phyloP scores from a whole-genome alignment of 2,329 filamentous ascomycete species.

The Microdochium bolleyi region DNA sequence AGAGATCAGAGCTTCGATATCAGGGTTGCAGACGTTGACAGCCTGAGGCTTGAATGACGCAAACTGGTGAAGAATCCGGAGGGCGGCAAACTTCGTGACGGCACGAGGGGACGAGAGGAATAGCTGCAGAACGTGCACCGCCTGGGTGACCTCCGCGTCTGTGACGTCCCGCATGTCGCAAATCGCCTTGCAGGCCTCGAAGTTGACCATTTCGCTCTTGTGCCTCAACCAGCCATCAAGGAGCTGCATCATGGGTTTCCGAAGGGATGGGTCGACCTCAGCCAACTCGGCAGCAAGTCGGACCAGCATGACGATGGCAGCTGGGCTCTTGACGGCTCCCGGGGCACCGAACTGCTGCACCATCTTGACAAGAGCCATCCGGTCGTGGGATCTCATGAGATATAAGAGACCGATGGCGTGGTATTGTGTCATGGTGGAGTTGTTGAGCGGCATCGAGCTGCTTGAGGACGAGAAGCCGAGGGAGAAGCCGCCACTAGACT shows the following conservation, averaged over 20 bases:
- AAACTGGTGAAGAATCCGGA: slow-evolving; percentile 92
- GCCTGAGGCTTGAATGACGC: slow-evolving; percentile 93
- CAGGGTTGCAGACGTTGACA: slow-evolving; percentile 89
- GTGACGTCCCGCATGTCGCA: slow-evolving; percentile 91
- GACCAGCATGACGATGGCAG: slow-evolving; percentile 86
- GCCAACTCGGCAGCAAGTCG: slow-evolving; percentile 87
- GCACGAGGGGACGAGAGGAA: slow-evolving; percentile 94
- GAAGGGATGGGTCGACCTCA: slow-evolving; percentile 80
- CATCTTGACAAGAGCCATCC: slow-evolving; percentile 99
- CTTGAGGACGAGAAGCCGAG: slow-evolving; percentile 83
- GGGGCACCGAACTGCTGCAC: slow-evolving; percentile 96
- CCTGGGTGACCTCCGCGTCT: slow-evolving; percentile 83
- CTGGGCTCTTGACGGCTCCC: slow-evolving; percentile 90
- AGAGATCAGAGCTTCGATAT: slow-evolving; percentile 93
- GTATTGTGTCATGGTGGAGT: slow-evolving; percentile 97
- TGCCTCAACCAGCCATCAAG: slow-evolving; percentile 94
- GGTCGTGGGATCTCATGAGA: slow-evolving; percentile 94
- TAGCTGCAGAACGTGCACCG: slow-evolving; percentile 89
- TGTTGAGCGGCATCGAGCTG: slow-evolving; percentile 70
- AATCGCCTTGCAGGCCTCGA: slow-evolving; percentile 96
- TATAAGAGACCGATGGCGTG: slow-evolving; percentile 96
- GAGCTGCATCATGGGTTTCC: slow-evolving; percentile 95
- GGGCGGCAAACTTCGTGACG: slow-evolving; percentile 95
- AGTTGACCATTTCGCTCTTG: slow-evolving; percentile 99
- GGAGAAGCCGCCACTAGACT: slow-evolving; percentile 83